phyloP scores from a whole-genome alignment of 73 alveolate genomes.

The Blepharisma japonicum region DNA sequence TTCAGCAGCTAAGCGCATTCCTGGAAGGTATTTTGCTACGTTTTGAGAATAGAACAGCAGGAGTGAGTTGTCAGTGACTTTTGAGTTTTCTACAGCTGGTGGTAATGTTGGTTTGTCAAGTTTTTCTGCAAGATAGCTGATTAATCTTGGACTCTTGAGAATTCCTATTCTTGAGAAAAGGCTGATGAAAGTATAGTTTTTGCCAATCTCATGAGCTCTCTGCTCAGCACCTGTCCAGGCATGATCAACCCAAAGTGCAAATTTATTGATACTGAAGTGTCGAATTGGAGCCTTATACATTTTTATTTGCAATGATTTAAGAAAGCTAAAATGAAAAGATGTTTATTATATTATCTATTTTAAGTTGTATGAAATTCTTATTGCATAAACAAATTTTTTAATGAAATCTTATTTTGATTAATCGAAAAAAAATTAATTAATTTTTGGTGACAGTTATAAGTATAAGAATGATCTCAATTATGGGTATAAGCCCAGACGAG shows the following conservation, averaged over 20 bases:
- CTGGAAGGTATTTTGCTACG: slow-evolving; percentile 7
- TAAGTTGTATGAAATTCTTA: no score
- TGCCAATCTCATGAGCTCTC: slow-evolving; percentile 2
- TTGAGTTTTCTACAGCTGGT: not conserved
- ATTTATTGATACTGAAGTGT: not conserved
- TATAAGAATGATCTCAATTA: no score
- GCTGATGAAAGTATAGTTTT: not conserved
- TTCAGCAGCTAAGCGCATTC: not conserved
- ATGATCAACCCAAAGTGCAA: not conserved
- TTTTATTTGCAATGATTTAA: no score
- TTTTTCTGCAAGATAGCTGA: not conserved
- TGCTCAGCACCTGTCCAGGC: not conserved
- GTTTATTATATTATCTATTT: no score
- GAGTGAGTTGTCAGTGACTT: slow-evolving; percentile 5
- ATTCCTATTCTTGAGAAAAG: not conserved
- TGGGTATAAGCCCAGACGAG: no score
- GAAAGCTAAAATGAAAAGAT: no score
- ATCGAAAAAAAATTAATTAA: no score
- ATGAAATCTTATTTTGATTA: no score
- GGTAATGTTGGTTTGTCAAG: not conserved
- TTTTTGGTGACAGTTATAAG: no score
- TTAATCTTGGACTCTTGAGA: slow-evolving; percentile 20
- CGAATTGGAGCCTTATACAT: no score
- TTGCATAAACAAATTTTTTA: no score
- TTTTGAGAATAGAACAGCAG: not conserved